Conservation (phyloP, 371 early-diverging fungal genomes). For the Mucor lusitanicus region DNA sequence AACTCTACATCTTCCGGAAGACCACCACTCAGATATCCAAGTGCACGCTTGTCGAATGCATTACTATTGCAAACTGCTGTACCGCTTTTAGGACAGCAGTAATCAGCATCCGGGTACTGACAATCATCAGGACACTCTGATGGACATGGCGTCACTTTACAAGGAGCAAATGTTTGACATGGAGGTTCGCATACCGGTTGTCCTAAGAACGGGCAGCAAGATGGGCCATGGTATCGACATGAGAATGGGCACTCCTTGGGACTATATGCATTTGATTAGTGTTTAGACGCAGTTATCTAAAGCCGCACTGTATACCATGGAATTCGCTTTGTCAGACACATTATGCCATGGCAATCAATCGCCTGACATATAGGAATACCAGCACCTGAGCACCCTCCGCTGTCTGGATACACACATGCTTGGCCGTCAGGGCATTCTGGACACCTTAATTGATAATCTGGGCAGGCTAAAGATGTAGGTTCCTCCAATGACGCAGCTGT, state of each 20-base stretch:
- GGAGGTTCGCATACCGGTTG: constrained; percentile 24
- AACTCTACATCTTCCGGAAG: neutral
- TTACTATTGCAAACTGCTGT: constrained; percentile 18
- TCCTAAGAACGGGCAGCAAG: constrained; percentile 37
- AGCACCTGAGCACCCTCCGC: constrained; percentile 26
- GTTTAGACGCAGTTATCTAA: neutral
- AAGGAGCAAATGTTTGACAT: constrained; percentile 24
- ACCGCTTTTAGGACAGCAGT: constrained; percentile 35
- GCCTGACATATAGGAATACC: constrained; percentile 23
- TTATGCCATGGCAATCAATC: neutral
- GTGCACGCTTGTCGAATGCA: neutral
- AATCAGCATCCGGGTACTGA: constrained; percentile 33
- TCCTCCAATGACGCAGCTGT: neutral
- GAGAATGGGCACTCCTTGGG: constrained; percentile 18
- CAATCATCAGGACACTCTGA: constrained; percentile 29
- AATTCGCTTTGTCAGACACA: constrained; percentile 3
- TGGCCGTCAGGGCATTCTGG: constrained; percentile 23
- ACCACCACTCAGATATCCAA: neutral
- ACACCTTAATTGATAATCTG: constrained; percentile 25
- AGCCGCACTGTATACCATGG: constrained; percentile 15
- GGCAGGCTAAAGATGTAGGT: neutral
- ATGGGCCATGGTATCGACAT: constrained; percentile 22
- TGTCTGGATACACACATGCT: constrained; percentile 33
- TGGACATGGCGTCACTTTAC: constrained; percentile 34
- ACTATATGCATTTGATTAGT: neutral